Base-by-base conservation (phyloP, 805 yeast species). In the Nakazawaea siamensis region DNA sequence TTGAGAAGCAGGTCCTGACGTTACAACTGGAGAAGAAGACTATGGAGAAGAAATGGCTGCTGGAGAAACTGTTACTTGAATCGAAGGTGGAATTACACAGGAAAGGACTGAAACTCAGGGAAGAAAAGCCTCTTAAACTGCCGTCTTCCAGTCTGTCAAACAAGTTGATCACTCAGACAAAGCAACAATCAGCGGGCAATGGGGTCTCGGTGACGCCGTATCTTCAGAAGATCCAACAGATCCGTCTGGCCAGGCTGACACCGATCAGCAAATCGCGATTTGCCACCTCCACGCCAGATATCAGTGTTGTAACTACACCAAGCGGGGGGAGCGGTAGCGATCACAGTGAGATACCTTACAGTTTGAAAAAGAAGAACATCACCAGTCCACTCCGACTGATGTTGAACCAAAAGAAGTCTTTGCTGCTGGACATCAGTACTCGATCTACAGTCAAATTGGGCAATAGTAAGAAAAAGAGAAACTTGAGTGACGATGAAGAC, bases 151-250 rank as follows among this genome's bases (percentile, higher is more conserved):
- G 21, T 13, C 32, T 29, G 14, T 33, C 35, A 13, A 37, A 37
- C 31, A 37, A 37, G 24, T 17, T 29, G 26, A 21, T 33, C n/a
- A 15, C 16, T 5, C 24, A 31, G n/a, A 12, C 27, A 6, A 31
- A 18, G 10, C n/a, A 35, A 3, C 12, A 29, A 12, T n/a, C n/a
- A n/a, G n/a, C n/a, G n/a, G n/a, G n/a, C n/a, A n/a, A n/a, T n/a
- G n/a, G n/a, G n/a, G 43, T 49, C 24, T 46, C 51, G 6, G 43
- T 49, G 1, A 48, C 52, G 8, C 52, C 52, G 11, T 42, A 42
- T 23, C 24, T 47, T 10, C 36, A 43, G 7, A 46, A 39, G 19
- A 39, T 43, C 18, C 24, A 19, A 4, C 26, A 29, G 33, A 27
- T 38, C 18, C 31, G 24, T 23, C 39, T 16, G 37, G 17, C 23